Evolutionary conservation across 2,329 filamentous ascomycete genomes (phyloP).

Genomic region (Cylindrodendrum hubeiense): DNA sequence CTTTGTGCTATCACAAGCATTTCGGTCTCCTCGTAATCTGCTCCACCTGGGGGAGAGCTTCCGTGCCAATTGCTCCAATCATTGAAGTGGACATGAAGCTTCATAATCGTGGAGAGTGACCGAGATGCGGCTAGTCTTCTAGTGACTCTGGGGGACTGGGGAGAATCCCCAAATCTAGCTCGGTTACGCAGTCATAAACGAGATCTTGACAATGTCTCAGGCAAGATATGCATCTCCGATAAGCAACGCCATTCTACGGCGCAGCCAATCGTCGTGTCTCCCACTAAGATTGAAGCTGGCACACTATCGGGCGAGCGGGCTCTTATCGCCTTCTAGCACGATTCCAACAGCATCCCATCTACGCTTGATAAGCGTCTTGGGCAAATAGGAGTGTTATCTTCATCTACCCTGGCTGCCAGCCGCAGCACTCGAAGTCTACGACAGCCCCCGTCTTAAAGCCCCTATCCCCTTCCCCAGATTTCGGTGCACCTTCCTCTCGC

Average conservation of each 20-base stretch:
- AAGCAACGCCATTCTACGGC: background rate
- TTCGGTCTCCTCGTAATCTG: background rate
- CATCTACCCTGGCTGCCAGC: background rate
- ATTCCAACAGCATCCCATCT: constrained; percentile 2
- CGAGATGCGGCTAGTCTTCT: background rate
- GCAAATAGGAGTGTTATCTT: background rate
- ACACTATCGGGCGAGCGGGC: background rate
- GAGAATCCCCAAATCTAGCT: background rate
- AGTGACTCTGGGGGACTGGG: background rate
- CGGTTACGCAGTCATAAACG: background rate
- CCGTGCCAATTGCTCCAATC: background rate
- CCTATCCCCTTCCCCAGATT: background rate
- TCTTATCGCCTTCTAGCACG: constrained; percentile 6
- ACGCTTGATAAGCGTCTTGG: constrained; percentile 12
- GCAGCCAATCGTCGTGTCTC: background rate
- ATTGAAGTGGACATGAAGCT: background rate
- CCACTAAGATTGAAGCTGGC: background rate
- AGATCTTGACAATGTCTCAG: background rate
- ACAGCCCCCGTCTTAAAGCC: background rate
- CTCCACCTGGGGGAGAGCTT: background rate
- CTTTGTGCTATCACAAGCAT: background rate
- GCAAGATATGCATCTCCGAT: background rate
- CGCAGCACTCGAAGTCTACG: constrained; percentile 9
- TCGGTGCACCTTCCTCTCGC: constrained; percentile 1
- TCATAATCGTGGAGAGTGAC: background rate